Percentiles rank a stretch among this genome's conserved stretches.
These are phyloP conservation scores for Tetracladium setigerum DNA, from an alignment of 495 filamentous ascomycete species.

Conservation along the genomic window DNA sequence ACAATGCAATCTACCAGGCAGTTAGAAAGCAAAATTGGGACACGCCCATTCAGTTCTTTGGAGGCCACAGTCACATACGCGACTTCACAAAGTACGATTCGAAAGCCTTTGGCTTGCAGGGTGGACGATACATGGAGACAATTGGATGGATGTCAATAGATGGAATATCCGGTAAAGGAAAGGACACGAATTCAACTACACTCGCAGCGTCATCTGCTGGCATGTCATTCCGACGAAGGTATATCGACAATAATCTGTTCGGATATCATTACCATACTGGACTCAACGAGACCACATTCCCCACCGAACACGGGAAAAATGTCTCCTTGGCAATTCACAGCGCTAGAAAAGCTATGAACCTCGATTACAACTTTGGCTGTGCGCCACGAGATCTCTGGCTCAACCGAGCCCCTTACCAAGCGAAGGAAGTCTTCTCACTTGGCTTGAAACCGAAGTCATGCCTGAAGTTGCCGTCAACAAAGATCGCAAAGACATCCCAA, in stretches of 20 bases:
- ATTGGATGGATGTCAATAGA: conserved; percentile 88
- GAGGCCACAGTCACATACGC: conserved; percentile 84
- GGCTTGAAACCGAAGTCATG: conserved; percentile 68
- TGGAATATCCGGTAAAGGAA: conserved; percentile 42
- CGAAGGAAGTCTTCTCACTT: conserved; percentile 67
- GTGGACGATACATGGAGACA: conserved; percentile 97
- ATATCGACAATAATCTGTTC: conserved; percentile 91
- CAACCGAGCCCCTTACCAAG: conserved; percentile 61
- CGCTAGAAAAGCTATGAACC: conserved; percentile 59
- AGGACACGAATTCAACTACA: conserved; percentile 18
- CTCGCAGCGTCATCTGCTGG: conserved; percentile 15
- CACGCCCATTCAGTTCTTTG: conserved; percentile 88
- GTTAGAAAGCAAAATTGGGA: conserved; percentile 73
- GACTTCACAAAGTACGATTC: conserved; percentile 77
- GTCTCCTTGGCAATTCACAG: conserved; percentile 63
- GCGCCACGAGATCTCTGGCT: conserved; percentile 78
- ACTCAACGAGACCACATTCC: conserved; percentile 62
- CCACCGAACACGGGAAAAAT: conserved; percentile 67
- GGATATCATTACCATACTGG: conserved; percentile 78
- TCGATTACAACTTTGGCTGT: conserved; percentile 74
- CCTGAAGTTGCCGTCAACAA: conserved; percentile 43
- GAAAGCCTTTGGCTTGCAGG: conserved; percentile 74
- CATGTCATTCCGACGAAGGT: conserved; percentile 63
- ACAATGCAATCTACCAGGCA: conserved; percentile 63
- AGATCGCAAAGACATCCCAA: conserved; percentile 39